Evolutionary conservation across 805 yeast genomes (phyloP).

Genomic region (Candida easanensis): DNA sequence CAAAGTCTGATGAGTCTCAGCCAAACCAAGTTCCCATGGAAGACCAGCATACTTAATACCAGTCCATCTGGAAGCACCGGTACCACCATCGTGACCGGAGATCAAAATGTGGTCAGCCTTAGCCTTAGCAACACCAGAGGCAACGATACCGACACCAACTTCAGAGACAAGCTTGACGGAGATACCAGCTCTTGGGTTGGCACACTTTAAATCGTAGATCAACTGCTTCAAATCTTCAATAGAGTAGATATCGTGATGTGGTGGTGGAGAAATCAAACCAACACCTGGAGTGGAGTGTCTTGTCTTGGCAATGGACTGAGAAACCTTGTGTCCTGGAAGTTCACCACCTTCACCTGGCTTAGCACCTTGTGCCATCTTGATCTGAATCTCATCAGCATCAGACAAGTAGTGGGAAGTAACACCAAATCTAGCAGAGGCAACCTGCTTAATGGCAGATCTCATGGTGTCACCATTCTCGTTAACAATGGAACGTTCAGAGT

Average conservation of each 20-base stretch:
- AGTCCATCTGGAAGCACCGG: constrained; percentile 98
- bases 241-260: constrained; percentile 97
- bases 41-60: constrained; percentile 96
- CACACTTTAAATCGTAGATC: constrained; percentile 92
- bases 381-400: constrained; percentile 96
- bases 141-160: constrained; percentile 98
- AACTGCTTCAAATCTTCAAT: constrained; percentile 97
- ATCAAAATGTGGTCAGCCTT: constrained; percentile 95
- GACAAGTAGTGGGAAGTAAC: constrained; percentile 92
- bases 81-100: constrained; percentile 99
- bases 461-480: constrained; percentile 90
- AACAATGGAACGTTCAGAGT: constrained; percentile 80
- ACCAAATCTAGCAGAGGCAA: constrained; percentile 98
- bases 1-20: constrained; percentile 96
- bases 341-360: constrained; percentile 99
- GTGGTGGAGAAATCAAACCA: constrained; percentile 96
- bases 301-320: constrained; percentile 84
- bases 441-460: constrained; percentile 98
- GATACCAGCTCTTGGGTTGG: constrained; percentile 95
- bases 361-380: constrained; percentile 99
- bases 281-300: constrained; percentile 97
- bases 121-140: constrained; percentile 99
- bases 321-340: constrained; percentile 58
- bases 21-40: constrained; percentile 98
- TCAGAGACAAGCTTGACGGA: constrained; percentile 96